Evolutionary conservation across 768 basidiomycete species (phyloP).

Genomic region (Lentinula aciculospora): DNA sequence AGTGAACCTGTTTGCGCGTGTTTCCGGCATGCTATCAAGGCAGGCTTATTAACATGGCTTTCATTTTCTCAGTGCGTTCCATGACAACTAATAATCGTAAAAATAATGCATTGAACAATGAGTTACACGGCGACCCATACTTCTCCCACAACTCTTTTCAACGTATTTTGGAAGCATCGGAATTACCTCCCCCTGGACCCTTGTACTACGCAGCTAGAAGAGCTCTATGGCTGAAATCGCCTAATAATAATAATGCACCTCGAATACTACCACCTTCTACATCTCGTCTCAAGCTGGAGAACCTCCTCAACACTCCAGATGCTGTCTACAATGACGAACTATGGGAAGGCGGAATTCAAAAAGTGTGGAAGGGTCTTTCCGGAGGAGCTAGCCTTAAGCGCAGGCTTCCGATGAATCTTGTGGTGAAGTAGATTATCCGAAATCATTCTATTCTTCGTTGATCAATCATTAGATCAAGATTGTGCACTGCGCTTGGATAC

Average conservation of each 20-base stretch:
- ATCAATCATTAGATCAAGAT: conserved; percentile 53
- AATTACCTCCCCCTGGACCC: conserved; percentile 59
- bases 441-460: background rate
- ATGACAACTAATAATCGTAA: background rate
- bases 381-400: conserved; percentile 55
- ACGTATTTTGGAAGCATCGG: conserved; percentile 27
- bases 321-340: conserved; percentile 42
- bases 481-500: conserved; percentile 68
- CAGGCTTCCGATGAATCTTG: conserved; percentile 53
- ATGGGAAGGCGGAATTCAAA: conserved; percentile 54
- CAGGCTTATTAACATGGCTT: background rate
- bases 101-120: conserved; percentile 9
- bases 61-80: background rate
- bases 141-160: conserved; percentile 27
- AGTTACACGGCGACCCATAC: background rate
- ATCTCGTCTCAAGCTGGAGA: conserved; percentile 44
- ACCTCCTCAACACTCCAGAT: conserved; percentile 39
- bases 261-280: conserved; percentile 21
- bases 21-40: background rate
- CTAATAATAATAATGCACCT: conserved; percentile 11
- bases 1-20: conserved; percentile 13
- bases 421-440: conserved; percentile 47
- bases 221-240: conserved; percentile 49
- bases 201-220: conserved; percentile 59
- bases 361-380: conserved; percentile 58